Evolutionary conservation across 768 basidiomycete genomes (phyloP).

Genomic region (Termitomyces bulborhizus): DNA sequence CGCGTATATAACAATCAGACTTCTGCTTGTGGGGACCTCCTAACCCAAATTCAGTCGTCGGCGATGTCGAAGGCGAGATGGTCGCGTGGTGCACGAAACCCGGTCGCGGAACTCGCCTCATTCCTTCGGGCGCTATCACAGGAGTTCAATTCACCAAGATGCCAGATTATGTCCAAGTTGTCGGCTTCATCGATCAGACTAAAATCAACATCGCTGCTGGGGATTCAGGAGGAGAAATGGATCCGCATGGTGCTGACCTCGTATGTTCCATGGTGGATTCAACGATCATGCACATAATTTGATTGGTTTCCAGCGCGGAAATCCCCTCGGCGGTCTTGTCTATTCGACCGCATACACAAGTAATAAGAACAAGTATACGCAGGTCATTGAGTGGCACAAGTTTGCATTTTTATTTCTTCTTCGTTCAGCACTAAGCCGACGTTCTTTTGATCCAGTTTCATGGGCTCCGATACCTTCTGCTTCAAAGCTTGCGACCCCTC

Average conservation of each 20-base stretch:
- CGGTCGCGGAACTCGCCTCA: constrained; percentile 36
- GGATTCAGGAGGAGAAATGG: constrained; percentile 44
- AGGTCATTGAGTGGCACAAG: constrained; percentile 18
- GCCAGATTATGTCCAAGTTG: constrained; percentile 54
- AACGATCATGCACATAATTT: not conserved
- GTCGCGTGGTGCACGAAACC: constrained; percentile 74
- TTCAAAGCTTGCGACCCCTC: constrained; percentile 52
- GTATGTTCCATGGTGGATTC: constrained; percentile 10
- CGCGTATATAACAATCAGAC: not conserved
- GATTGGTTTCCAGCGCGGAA: constrained; percentile 12
- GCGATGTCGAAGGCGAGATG: constrained; percentile 59
- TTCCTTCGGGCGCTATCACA: constrained; percentile 33
- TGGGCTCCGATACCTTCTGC: constrained; percentile 16
- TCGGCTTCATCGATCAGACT: constrained; percentile 53
- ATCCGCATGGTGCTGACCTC: constrained; percentile 47
- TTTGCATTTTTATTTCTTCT: not conserved
- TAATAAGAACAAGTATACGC: constrained; percentile 8
- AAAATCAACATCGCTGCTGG: constrained; percentile 49
- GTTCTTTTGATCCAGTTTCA: constrained; percentile 20
- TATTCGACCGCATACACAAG: constrained; percentile 13
- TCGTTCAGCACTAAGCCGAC: not conserved
- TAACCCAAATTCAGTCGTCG: constrained; percentile 46
- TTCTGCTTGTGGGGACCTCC: constrained; percentile 56
- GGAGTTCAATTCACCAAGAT: constrained; percentile 42
- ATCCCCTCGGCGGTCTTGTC: constrained; percentile 16